Percentiles rank a stretch among this genome's conserved stretches.
Evolutionary conservation across 2,329 filamentous ascomycete species (phyloP).

Genomic region (Plenodomus lindquistii): DNA sequence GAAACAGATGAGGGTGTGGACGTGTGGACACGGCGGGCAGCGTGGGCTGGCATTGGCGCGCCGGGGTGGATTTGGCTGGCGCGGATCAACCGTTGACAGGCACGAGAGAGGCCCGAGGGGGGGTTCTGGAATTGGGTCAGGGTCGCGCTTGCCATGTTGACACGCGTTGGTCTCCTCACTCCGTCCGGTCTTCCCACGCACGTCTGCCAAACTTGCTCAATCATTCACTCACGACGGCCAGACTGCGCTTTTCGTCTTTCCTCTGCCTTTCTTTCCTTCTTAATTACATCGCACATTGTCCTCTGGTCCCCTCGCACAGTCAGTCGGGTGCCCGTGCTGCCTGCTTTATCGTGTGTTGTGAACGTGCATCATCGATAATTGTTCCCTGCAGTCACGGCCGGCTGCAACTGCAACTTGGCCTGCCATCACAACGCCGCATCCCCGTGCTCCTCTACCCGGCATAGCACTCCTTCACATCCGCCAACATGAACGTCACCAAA

Average conservation of each 20-base stretch:
- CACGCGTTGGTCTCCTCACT: slow-evolving; percentile 10
- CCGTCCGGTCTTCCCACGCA: slow-evolving; percentile 6
- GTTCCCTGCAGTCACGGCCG: slow-evolving; percentile 8
- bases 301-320: background rate
- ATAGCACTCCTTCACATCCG: slow-evolving; percentile 7
- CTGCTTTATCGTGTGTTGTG: slow-evolving; percentile 7
- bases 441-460: slow-evolving; percentile 17
- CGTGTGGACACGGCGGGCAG: too few species aligned
- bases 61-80: background rate
- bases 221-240: background rate
- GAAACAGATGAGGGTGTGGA: slow-evolving; percentile 14
- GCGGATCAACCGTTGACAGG: slow-evolving; percentile 5
- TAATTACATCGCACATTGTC: background rate
- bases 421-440: slow-evolving; percentile 17
- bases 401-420: slow-evolving; percentile 2
- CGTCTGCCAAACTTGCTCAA: slow-evolving; percentile 5
- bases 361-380: slow-evolving; percentile 21
- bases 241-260: too few species aligned
- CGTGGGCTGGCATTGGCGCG: slow-evolving; percentile 3
- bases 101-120: background rate
- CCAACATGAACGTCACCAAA: slow-evolving; percentile 70
- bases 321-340: background rate
- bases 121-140: slow-evolving; percentile 10
- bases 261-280: background rate
- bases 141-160: slow-evolving; percentile 11